Evolutionary conservation across 345 rosid species (phyloP), one percentile per base, ranked within the genome.

Genomic region (Melaleuca alternifolia): DNA sequence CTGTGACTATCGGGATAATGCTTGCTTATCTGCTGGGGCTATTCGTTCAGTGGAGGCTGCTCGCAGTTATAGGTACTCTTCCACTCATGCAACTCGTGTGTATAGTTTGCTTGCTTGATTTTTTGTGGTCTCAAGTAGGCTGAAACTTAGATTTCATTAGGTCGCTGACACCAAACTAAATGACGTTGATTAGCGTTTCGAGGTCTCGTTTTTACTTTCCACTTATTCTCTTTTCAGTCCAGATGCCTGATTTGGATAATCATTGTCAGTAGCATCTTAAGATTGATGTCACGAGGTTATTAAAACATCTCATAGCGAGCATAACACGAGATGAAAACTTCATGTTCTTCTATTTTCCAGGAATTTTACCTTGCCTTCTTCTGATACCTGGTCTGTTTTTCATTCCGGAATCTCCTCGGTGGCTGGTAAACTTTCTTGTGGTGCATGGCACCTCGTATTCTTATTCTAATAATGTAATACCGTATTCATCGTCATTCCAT

Each of bases 371-470:
- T 5, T 94, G 99, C 89, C 88, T 91, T 52, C 48, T 95, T 85
- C 88, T 97, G 94, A 96, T 97, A 85, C 98, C 98, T 82, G 99
- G 96, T 84, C 94, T 97, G 76, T 97, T 96, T 90, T 97, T 97
- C 93, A 92, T 97, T 87, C 99, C 99, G 0, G 99, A 97, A 89
- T 97, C 99, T 85, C 99, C 99, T 88, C 93, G 99, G 51, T 97
- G 99, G 99, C 95, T 97, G 98, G 99, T 96, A 93, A 85, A 90
- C 48, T 71, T 71, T 71, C 81, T 71, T 71, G 37, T 37, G 18
- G 48, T 20, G 26, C 48, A 18, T 13, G 10, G 26, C 48, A 24
- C 48, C 48, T 37, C 26, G 18, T 15, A 13, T 37, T 71, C 81
- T 71, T 37, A 37, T 71, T 71, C 81, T 18, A 71, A 77, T 76